Base-by-base conservation (phyloP, 176 grass and related monocot species). In the Chrysopogon serrulatus region DNA sequence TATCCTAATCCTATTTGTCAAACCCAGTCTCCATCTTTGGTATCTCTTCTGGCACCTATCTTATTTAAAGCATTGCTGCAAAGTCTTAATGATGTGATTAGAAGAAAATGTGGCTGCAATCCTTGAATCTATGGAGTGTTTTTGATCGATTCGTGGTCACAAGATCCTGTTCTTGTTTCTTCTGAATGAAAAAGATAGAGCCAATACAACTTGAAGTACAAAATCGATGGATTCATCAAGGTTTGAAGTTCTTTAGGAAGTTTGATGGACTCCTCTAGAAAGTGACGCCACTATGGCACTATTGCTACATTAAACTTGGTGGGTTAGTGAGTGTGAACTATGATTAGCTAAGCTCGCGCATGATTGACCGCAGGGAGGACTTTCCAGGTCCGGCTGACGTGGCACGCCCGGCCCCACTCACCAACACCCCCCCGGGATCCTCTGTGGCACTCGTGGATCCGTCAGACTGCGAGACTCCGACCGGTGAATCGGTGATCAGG, bases 311-410 rank as follows among this genome's bases (percentile, higher is more conserved):
- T 42, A 2, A 28, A 18, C 6, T 65, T 35, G 19, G 77, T 67
- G 24, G 27, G 78, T 61, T 44, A 15, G 47, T 12, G 74, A 68
- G 17, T 84, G 87, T 68, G 68, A 80, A 85, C 31, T 2, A 77
- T 28, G 13, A 47, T 48, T 47, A 17, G 68, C 4, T 74, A 9
- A 9, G 24, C 66, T 12, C 9, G 6, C 67, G 45, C 28, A 8
- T 49, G 75, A n/a, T 85, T 75, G 82, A 80, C 76, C 37, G 12
- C 3, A 10, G 0, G 10, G n/a, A 75, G 0, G 82, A 84, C 87
- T 75, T 51, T 4, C 3, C 1, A 31, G 3, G 56, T 35, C 21
- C 28, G 9, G 70, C 10, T 82, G 82, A 82, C 78, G 71, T 81
- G 88, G 78, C 41, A 24, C 24, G 0, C 0, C 1, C 0, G 65